Evolutionary conservation across 176 grass and related monocot genomes (phyloP).

Genomic region (Oryza brachyantha): DNA sequence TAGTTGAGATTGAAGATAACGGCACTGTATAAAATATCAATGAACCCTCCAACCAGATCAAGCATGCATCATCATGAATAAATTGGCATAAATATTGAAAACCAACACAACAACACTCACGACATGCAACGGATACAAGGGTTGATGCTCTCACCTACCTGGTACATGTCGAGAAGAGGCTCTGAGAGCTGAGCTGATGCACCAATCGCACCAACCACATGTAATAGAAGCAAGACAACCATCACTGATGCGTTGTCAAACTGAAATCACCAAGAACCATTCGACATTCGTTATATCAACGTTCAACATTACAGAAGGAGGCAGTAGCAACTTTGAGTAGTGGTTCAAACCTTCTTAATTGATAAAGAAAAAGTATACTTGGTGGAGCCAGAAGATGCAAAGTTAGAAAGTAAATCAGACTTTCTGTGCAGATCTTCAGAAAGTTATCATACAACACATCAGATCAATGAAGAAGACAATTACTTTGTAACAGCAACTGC

Average conservation of each 20-base stretch:
- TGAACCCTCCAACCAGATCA: background rate
- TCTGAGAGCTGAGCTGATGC: background rate
- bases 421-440: background rate
- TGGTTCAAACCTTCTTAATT: background rate
- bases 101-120: background rate
- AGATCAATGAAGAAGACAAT: background rate
- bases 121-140: slow-evolving; percentile 20
- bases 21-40: background rate
- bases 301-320: background rate
- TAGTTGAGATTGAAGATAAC: background rate
- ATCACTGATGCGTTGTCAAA: background rate
- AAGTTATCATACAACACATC: background rate
- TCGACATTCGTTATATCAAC: slow-evolving; percentile 3
- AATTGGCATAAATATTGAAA: background rate
- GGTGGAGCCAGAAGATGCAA: background rate
- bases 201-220: slow-evolving; percentile 21
- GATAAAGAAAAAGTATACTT: background rate
- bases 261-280: slow-evolving; percentile 20
- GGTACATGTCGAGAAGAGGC: background rate
- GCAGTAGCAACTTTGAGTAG: background rate
- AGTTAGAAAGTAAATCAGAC: background rate
- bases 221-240: slow-evolving; percentile 1
- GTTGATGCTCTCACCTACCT: slow-evolving; percentile 34
- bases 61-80: background rate
- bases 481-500: background rate